phyloP scores from a whole-genome alignment of 2,329 filamentous ascomycete species.

The Myriosclerotinia scirpicola region DNA sequence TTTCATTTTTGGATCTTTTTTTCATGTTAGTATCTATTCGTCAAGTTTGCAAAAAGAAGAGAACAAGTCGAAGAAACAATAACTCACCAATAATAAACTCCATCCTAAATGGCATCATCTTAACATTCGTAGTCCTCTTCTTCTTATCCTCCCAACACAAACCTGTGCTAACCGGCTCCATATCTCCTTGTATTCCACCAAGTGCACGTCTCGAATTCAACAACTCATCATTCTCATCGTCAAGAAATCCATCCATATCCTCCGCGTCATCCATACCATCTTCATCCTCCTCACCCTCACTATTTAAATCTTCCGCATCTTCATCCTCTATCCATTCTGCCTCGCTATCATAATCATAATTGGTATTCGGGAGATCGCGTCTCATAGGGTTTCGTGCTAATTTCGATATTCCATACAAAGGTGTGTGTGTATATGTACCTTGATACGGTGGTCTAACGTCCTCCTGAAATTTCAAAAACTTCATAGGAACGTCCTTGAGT shows the following conservation, averaged over 20 bases:
- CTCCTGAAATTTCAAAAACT: constrained; percentile 52
- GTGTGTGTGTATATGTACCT: constrained; percentile 62
- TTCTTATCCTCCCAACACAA: constrained; percentile 75
- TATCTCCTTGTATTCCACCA: constrained; percentile 60
- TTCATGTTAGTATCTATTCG: constrained; percentile 16
- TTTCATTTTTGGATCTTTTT: constrained; percentile 42
- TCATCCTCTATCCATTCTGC: constrained; percentile 79
- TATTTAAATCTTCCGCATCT: constrained; percentile 53
- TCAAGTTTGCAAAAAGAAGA: neutral
- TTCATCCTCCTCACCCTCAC: constrained; percentile 67
- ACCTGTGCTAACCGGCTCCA: constrained; percentile 76
- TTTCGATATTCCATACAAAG: constrained; percentile 47
- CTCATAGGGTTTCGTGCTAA: constrained; percentile 56
- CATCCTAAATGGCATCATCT: constrained; percentile 64
- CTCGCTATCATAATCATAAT: constrained; percentile 86
- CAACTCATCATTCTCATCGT: constrained; percentile 66
- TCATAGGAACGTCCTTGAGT: constrained; percentile 36
- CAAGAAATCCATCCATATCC: constrained; percentile 65
- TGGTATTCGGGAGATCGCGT: constrained; percentile 57
- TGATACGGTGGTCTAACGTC: constrained; percentile 70
- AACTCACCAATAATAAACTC: constrained; percentile 58
- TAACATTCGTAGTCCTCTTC: constrained; percentile 49
- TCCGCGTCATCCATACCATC: constrained; percentile 66
- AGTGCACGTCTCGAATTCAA: constrained; percentile 49
- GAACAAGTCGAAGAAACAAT: neutral